Percentiles rank a stretch among this genome's conserved stretches.
Conservation (phyloP, 352 stramenopile species). For the Thalassiosira hispida region DNA sequence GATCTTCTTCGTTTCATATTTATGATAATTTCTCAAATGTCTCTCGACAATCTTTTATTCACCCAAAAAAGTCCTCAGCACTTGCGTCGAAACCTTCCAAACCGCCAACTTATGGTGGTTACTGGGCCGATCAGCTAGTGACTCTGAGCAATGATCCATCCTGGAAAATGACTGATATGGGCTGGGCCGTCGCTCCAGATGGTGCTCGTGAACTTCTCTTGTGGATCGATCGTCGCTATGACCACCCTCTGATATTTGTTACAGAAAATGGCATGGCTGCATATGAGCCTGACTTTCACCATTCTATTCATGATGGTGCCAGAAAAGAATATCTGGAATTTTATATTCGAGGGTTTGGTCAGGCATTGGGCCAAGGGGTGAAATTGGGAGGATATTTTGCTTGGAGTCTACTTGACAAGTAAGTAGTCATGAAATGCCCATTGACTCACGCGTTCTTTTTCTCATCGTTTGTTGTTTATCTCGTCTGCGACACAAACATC, state of each 20-base stretch:
- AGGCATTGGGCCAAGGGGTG: constrained; percentile 74
- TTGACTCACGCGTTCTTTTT: neutral
- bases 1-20: too few species aligned
- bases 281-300: constrained; percentile 79
- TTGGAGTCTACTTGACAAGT: constrained; percentile 88
- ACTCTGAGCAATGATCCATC: constrained; percentile 52
- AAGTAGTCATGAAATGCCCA: neutral
- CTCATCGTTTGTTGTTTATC: neutral
- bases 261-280: constrained; percentile 92
- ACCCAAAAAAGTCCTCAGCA: too few species aligned
- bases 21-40: too few species aligned
- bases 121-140: constrained; percentile 75
- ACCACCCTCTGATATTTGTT: constrained; percentile 86
- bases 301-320: constrained; percentile 86
- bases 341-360: constrained; percentile 86
- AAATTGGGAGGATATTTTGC: constrained; percentile 91
- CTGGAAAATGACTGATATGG: constrained; percentile 86
- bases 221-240: constrained; percentile 90
- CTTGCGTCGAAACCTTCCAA: constrained; percentile 36
- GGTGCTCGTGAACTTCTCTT: constrained; percentile 90
- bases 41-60: too few species aligned
- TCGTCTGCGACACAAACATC: constrained; percentile 19
- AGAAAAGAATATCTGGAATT: constrained; percentile 87
- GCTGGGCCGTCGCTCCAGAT: constrained; percentile 86
- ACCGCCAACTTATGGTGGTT: constrained; percentile 48